phyloP scores from a whole-genome alignment of 768 basidiomycete genomes.

The Tricholoma furcatifolium region DNA sequence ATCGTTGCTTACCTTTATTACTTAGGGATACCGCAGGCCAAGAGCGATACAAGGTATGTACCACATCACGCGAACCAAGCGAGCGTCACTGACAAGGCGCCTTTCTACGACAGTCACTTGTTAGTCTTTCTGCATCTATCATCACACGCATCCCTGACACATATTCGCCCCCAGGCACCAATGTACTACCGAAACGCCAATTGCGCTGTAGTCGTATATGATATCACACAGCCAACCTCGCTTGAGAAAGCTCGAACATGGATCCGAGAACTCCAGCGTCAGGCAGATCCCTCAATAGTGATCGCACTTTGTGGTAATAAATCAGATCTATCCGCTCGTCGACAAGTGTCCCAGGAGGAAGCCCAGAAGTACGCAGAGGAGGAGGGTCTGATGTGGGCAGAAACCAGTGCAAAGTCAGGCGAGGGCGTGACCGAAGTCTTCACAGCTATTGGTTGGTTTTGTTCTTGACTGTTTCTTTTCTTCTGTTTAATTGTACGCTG shows the following conservation, averaged over 20 bases:
- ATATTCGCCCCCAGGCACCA: conserved; percentile 55
- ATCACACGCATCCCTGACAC: not conserved
- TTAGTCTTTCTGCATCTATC: conserved; percentile 29
- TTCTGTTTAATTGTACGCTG: conserved; percentile 9
- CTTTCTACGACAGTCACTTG: conserved; percentile 30
- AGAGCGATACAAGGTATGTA: conserved; percentile 84
- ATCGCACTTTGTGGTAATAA: conserved; percentile 98
- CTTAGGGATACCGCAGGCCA: conserved; percentile 93
- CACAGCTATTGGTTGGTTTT: conserved; percentile 70
- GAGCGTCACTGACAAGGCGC: conserved; percentile 11
- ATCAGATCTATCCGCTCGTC: conserved; percentile 78
- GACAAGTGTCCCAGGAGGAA: conserved; percentile 85
- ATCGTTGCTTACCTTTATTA: conserved; percentile 5
- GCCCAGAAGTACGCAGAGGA: conserved; percentile 91
- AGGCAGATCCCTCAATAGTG: conserved; percentile 95
- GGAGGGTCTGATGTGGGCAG: conserved; percentile 90
- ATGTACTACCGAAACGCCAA: conserved; percentile 98
- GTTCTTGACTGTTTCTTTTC: not conserved
- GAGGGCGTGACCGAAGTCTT: conserved; percentile 87
- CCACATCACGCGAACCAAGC: conserved; percentile 6
- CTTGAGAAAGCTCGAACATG: conserved; percentile 94
- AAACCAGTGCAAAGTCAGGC: conserved; percentile 88
- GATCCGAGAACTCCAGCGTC: conserved; percentile 96
- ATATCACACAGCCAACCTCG: conserved; percentile 90
- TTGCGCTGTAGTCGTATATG: conserved; percentile 93